Evolutionary conservation across 164 flowering plant genomes (phyloP), one percentile per base, ranked within the genome.

Genomic region (Cinnamomum chago): DNA sequence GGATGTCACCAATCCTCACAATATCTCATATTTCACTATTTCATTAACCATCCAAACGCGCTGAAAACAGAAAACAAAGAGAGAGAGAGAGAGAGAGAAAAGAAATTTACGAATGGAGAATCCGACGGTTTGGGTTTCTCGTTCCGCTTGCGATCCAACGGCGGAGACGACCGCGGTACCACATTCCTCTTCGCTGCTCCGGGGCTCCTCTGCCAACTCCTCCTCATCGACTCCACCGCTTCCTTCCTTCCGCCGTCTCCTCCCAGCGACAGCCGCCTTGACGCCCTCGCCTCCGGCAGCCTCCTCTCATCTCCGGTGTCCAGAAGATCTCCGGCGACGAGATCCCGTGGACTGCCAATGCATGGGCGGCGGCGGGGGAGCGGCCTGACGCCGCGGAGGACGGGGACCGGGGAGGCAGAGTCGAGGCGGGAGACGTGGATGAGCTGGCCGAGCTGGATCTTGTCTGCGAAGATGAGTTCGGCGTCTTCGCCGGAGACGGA

Each of bases 381-480:
- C 1, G 87, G 85, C 73, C 83, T 86, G 0, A 89, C 50, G 55
- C 92, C 93, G 0, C 83, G 76, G 27, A 91, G 79, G 60, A 89
- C 78, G 12, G 95, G 95, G 15, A 91, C 85, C 4, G 90, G 89
- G 3, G 82, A 76, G 0, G 76, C 17, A 0, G 60, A 55, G 10
- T 89, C 92, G 11, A 91, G 80, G 50, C 88, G 67, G 4, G 81
- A 24, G 2, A 88, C 87, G 25, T 89, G 77, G 18, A 91, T 70
- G 70, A 89, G 84, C 85, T 89, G 92, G 0, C 93, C 93, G 5
- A 91, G 78, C 52, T 86, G 89, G 58, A 88, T 80, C 77, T 87
- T 86, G 71, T 89, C 89, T 50, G 83, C 81, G 67, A 79, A 76
- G 30, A 89, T 83, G 58, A 91, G 74, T 58, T 89, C 90, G 4